These are phyloP conservation scores for Chlorella vulgaris DNA, from an alignment of 139 green algal genomes.

Conservation along the genomic window DNA sequence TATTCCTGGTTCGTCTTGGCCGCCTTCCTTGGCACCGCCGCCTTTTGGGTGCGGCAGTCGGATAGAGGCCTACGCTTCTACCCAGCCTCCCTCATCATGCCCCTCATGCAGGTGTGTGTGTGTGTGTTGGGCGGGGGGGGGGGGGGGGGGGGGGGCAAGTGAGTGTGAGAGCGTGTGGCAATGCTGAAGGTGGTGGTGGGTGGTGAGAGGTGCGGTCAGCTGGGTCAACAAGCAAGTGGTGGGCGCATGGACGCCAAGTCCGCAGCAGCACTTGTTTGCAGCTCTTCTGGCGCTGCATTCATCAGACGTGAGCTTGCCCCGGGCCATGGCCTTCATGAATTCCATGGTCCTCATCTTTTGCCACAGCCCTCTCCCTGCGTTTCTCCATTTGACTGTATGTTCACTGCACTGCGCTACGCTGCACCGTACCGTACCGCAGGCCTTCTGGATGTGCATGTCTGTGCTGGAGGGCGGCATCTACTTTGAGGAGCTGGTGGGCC, in stretches of 20 bases:
- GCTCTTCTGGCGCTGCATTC: no score
- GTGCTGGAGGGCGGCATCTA: conserved; percentile 59
- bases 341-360: no score
- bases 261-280: no score
- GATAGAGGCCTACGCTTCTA: conserved; percentile 50
- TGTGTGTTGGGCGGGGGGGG: not conserved
- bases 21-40: conserved; percentile 54
- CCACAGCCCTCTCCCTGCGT: no score
- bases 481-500: conserved; percentile 53
- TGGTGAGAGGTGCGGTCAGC: not conserved
- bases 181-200: not conserved
- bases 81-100: conserved; percentile 56
- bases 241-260: no score
- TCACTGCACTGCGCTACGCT: no score
- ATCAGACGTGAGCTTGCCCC: no score
- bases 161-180: not conserved
- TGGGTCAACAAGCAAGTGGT: no score
- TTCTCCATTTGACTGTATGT: no score
- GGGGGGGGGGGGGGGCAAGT: not conserved
- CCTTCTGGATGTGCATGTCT: conserved; percentile 61
- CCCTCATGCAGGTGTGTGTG: conserved; percentile 51
- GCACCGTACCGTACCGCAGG: conserved; percentile 38
- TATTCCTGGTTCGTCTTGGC: conserved; percentile 49
- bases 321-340: no score
- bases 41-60: conserved; percentile 52